Evolutionary conservation across 805 yeast species (phyloP).

Genomic region (Sungouiozyma ichnusensis): DNA sequence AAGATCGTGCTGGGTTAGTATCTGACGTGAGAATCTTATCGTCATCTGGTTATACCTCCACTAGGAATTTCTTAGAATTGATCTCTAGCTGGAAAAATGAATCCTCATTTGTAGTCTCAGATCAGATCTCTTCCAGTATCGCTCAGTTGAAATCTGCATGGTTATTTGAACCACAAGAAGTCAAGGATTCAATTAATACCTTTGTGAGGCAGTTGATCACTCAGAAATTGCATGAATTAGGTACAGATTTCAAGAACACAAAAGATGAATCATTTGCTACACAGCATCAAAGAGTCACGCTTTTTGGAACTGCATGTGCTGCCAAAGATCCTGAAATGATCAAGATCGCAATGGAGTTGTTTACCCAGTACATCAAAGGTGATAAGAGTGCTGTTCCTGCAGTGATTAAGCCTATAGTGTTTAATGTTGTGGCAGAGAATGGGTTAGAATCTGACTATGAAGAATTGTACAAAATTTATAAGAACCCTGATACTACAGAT

Average conservation of each 20-base stretch:
- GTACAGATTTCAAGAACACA: conserved; percentile 47
- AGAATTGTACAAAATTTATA: conserved; percentile 47
- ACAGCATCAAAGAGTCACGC: conserved; percentile 55
- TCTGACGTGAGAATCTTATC: conserved; percentile 72
- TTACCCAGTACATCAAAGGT: conserved; percentile 47
- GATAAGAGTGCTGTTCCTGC: conserved; percentile 64
- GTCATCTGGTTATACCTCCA: conserved; percentile 56
- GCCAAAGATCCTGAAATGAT: conserved; percentile 40
- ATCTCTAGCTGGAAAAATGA: conserved; percentile 52
- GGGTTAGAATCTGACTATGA: conserved; percentile 54
- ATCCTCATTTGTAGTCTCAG: conserved; percentile 59
- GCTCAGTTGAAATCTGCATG: conserved; percentile 42
- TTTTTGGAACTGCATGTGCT: conserved; percentile 51
- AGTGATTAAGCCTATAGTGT: conserved; percentile 57
- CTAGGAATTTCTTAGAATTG: conserved; percentile 49
- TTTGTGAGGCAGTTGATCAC: conserved; percentile 48
- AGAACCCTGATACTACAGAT: conserved; percentile 47
- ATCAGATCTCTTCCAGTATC: conserved; percentile 42
- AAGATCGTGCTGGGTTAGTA: conserved; percentile 69
- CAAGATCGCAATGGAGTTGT: conserved; percentile 38
- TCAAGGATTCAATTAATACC: conserved; percentile 38
- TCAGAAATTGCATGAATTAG: conserved; percentile 44
- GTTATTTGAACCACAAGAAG: conserved; percentile 41
- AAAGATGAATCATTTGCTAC: conserved; percentile 47
- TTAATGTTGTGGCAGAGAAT: conserved; percentile 50